These are phyloP conservation scores for Iris macrosiphon DNA, from an alignment of 106 monocot genomes.

Conservation along the genomic window DNA sequence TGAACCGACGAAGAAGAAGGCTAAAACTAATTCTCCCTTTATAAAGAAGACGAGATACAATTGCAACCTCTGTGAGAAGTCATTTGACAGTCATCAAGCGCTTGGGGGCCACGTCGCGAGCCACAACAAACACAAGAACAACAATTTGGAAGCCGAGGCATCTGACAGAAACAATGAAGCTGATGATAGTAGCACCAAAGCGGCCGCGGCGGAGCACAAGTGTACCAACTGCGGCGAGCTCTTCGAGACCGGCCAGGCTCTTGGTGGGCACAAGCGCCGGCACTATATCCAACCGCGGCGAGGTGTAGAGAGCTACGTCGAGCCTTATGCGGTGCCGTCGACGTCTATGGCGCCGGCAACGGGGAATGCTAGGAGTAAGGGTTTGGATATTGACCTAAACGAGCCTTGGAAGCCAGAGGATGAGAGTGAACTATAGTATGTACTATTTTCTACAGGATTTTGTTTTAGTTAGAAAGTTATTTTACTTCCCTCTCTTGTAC, in stretches of 20 bases:
- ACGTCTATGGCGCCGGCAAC: background rate
- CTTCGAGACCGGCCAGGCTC: constrained; percentile 10
- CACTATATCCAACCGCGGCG: no score
- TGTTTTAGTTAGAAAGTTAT: no score
- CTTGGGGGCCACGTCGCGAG: constrained; percentile 16
- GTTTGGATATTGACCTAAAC: no score
- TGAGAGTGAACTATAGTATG: no score
- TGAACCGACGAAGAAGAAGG: background rate
- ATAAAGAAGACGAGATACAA: no score
- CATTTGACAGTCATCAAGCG: constrained; percentile 13
- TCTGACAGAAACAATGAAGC: background rate
- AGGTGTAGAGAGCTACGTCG: background rate
- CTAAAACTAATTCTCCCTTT: no score
- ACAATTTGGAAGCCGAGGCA: no score
- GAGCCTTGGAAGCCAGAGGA: no score
- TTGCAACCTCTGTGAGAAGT: constrained; percentile 3
- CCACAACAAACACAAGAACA: constrained; percentile 10
- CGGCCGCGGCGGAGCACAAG: background rate
- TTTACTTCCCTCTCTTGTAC: no score
- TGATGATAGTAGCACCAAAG: no score
- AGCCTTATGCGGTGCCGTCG: background rate
- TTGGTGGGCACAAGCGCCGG: constrained; percentile 15
- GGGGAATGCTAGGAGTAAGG: background rate
- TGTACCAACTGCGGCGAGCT: background rate
- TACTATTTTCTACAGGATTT: no score